Evolutionary conservation across 441 rosid genomes (phyloP).

Genomic region (Flueggea neowawraea): DNA sequence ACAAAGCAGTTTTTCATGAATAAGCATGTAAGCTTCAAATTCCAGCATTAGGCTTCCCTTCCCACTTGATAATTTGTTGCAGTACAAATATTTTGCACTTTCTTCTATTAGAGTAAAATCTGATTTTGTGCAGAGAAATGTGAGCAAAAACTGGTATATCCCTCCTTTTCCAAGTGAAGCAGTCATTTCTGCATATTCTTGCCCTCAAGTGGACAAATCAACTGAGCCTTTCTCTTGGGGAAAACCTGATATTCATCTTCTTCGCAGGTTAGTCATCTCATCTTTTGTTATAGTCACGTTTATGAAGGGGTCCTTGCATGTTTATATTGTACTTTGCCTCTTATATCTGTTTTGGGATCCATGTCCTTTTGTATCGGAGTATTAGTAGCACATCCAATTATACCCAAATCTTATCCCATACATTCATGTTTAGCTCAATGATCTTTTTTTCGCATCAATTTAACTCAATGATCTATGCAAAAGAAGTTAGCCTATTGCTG

Average conservation of each 20-base stretch:
- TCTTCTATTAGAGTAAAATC: slow-evolving; percentile 8
- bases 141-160: slow-evolving; percentile 98
- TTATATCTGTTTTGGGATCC: no score
- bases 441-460: no score
- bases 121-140: slow-evolving; percentile 63
- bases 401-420: no score
- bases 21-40: slow-evolving; percentile 56
- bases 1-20: slow-evolving; percentile 78
- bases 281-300: slow-evolving; percentile 7
- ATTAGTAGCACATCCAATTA: no score
- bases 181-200: slow-evolving; percentile 71
- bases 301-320: no score
- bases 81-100: slow-evolving; percentile 10
- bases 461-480: not conserved
- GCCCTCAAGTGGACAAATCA: slow-evolving; percentile 93
- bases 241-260: slow-evolving; percentile 79
- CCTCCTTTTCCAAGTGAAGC: slow-evolving; percentile 93
- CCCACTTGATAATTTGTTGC: not conserved
- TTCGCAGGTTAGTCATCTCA: slow-evolving; percentile 62
- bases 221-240: slow-evolving; percentile 95
- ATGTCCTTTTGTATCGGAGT: no score
- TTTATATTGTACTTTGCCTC: no score
- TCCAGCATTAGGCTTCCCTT: slow-evolving; percentile 3
- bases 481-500: not conserved
- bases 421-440: no score